Conservation (phyloP, 2,329 filamentous ascomycete species). For the Camptophora hylomeconis region DNA sequence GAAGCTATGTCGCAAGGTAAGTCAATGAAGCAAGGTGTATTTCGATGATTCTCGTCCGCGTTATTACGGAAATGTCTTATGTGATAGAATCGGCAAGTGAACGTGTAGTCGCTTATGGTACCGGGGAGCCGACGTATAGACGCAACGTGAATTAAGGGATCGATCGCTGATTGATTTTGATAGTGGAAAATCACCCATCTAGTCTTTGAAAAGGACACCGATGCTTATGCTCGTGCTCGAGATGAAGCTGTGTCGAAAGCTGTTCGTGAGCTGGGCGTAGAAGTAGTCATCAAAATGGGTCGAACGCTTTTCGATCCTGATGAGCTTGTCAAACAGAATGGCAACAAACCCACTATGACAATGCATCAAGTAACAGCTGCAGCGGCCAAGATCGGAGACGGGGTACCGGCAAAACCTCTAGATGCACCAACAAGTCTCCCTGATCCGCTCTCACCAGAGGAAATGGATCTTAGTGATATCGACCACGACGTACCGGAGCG, state of each 20-base stretch:
- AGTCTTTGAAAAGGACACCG: constrained; percentile 68
- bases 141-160: too few relatives aligned
- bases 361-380: constrained; percentile 54
- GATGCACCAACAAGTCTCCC: constrained; percentile 47
- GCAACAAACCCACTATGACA: constrained; percentile 61
- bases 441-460: constrained; percentile 40
- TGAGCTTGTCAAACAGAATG: constrained; percentile 51
- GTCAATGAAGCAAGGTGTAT: too few relatives aligned
- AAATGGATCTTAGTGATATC: constrained; percentile 35
- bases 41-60: too few relatives aligned
- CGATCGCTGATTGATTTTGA: too few relatives aligned
- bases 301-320: constrained; percentile 65
- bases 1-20: constrained; percentile 60
- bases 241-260: constrained; percentile 46
- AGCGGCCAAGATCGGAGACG: constrained; percentile 35
- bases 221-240: constrained; percentile 54
- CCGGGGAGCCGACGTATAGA: too few relatives aligned
- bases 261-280: constrained; percentile 52
- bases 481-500: constrained; percentile 36
- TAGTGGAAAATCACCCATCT: constrained; percentile 63
- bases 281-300: constrained; percentile 52
- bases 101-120: too few relatives aligned
- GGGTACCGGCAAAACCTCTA: constrained; percentile 48
- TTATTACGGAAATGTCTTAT: too few relatives aligned
- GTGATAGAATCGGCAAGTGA: too few relatives aligned